Evolutionary conservation across 352 stramenopile species (phyloP).

Genomic region (Phytophthora pluvialis): DNA sequence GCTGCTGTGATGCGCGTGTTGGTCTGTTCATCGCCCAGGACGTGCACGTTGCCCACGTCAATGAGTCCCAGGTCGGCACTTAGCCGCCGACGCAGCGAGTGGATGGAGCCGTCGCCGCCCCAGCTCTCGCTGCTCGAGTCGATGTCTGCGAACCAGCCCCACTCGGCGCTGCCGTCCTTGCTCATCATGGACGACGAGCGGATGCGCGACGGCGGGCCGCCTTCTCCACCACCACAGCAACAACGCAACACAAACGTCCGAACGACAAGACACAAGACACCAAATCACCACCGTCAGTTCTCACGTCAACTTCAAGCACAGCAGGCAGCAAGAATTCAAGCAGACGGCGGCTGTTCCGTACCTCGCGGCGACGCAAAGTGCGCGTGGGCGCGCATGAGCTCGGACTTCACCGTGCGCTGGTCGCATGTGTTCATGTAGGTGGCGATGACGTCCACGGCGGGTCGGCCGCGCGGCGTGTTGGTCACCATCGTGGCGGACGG

Average conservation of each 20-base stretch:
- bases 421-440: conserved; percentile 92
- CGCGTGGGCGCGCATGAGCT: conserved; percentile 76
- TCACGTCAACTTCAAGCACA: conserved; percentile 34
- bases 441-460: conserved; percentile 85
- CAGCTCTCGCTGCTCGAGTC: conserved; percentile 88
- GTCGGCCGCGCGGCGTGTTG: conserved; percentile 72
- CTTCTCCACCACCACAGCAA: conserved; percentile 33
- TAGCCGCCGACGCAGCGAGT: conserved; percentile 65
- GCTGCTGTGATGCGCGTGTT: conserved; percentile 85
- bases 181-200: conserved; percentile 73
- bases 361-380: conserved; percentile 79
- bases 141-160: conserved; percentile 90
- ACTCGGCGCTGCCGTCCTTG: conserved; percentile 84
- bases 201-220: conserved; percentile 50
- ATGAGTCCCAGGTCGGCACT: conserved; percentile 79
- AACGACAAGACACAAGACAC: conserved; percentile 39
- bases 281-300: conserved; percentile 42
- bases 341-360: conserved; percentile 28
- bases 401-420: conserved; percentile 75
- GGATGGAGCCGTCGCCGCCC: conserved; percentile 70
- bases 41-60: conserved; percentile 68
- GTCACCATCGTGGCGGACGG: conserved; percentile 58
- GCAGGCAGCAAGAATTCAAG: conserved; percentile 27
- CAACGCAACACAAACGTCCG: conserved; percentile 30
- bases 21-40: conserved; percentile 84